A percentile compares a stretch with the other conserved stretches of the same genome.
phyloP scores from a whole-genome alignment of 2,329 filamentous ascomycete species.

The Sphaerulina vaccinii region DNA sequence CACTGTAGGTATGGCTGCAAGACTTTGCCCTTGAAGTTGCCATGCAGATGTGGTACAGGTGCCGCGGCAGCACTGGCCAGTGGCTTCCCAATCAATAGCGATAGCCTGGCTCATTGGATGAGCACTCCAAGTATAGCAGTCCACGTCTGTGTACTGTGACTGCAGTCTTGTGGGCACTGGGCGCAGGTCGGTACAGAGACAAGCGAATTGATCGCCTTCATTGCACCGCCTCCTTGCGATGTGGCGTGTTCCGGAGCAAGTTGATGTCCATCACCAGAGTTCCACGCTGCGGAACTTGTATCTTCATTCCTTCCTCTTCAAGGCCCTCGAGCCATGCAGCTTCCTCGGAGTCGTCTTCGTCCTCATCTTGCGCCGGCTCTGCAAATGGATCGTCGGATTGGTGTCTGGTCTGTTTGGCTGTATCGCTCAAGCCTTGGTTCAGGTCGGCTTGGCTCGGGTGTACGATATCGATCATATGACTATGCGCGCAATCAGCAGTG shows the following conservation, averaged over 20 bases:
- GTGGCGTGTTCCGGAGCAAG: slow-evolving; percentile 14
- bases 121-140: too few species aligned
- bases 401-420: slow-evolving; percentile 11
- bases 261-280: slow-evolving; percentile 31
- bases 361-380: slow-evolving; percentile 8
- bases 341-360: slow-evolving; percentile 25
- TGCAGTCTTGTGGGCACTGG: too few species aligned
- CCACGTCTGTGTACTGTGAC: too few species aligned
- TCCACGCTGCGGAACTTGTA: slow-evolving; percentile 31
- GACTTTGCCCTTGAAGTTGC: too few species aligned
- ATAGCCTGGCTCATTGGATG: too few species aligned
- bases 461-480: slow-evolving; percentile 52
- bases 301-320: slow-evolving; percentile 26
- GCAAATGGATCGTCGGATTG: not conserved
- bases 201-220: too few species aligned
- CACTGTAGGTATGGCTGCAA: too few species aligned
- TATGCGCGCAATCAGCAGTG: slow-evolving; percentile 25
- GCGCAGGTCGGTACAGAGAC: too few species aligned
- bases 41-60: too few species aligned
- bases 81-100: too few species aligned
- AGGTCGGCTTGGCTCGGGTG: slow-evolving; percentile 43
- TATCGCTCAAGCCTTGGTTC: slow-evolving; percentile 20
- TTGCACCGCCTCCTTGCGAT: not conserved
- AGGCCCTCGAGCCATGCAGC: slow-evolving; percentile 37
- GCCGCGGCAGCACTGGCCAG: too few species aligned